A percentile compares a stretch with the other conserved stretches of the same genome.
These are phyloP conservation scores for Ceratobasidium sp. DNA, from an alignment of 1,284 basidiomycete genomes.

Conservation along the genomic window DNA sequence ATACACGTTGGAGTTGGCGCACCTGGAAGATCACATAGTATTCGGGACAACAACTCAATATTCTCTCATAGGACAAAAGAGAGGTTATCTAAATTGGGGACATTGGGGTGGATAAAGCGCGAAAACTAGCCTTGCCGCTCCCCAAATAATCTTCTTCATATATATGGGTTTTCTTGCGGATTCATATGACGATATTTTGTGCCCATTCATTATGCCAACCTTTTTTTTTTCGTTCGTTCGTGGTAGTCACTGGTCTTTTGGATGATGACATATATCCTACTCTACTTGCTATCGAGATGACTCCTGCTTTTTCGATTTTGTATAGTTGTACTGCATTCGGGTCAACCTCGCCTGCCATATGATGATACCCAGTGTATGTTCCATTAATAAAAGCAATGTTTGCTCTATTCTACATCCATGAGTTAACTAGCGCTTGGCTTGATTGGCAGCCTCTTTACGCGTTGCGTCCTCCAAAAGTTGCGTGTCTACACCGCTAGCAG, in stretches of 20 bases:
- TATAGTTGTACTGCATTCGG: conserved; percentile 12
- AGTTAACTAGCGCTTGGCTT: conserved; percentile 58
- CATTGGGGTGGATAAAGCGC: conserved; percentile 32
- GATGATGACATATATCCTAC: background rate
- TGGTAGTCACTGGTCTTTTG: background rate
- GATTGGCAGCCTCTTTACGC: conserved; percentile 65
- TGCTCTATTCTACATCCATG: background rate
- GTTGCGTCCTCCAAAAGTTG: conserved; percentile 97
- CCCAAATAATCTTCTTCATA: background rate
- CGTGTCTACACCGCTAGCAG: conserved; percentile 92
- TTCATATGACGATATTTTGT: conserved; percentile 2
- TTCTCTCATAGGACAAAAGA: conserved; percentile 32
- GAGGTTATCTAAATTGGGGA: conserved; percentile 26
- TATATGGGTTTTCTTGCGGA: conserved; percentile 5
- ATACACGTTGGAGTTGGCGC: conserved; percentile 7
- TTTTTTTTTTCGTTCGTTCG: conserved; percentile 5
- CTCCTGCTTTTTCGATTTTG: background rate
- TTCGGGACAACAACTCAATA: conserved; percentile 27
- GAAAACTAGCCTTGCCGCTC: background rate
- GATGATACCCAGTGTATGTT: background rate
- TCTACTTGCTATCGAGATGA: background rate
- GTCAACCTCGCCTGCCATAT: background rate
- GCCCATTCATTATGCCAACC: background rate
- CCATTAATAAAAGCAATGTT: conserved; percentile 15
- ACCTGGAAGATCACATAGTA: conserved; percentile 18